Evolutionary conservation across 805 yeast species (phyloP), one percentile per base, ranked within the genome.

Genomic region (Zygotorulaspora florentina): DNA sequence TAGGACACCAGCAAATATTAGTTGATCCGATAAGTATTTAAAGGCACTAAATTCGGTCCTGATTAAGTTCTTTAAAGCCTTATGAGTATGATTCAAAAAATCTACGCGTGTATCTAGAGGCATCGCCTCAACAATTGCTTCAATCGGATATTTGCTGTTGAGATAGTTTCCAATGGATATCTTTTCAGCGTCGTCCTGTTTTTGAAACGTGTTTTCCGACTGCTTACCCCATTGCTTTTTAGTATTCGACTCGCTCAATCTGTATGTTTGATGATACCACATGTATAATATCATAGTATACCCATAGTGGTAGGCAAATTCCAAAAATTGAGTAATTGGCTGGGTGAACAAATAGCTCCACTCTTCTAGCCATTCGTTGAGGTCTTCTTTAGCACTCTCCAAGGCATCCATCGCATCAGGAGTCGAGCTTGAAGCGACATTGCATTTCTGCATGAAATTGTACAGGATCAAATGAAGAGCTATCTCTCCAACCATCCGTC

Each of bases 401-500:
- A 45, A 37, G 5, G 37, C 35, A 34, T 69, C 66, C 18, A 75
- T 77, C 2, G 65, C 18, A 47, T 57, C 47, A 69, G 71, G 43
- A 65, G 62, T 40, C 46, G 54, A 27, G 40, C 46, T 34, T 8
- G 30, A 17, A 3, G 38, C 29, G n/a, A 38, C 15, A 29, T 39
- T 48, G 18, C 55, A 51, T 20, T 49, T 60, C 46, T 81, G 83
- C 16, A 81, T 66, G 59, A 71, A 83, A 46, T 76, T 76, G 64
- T 83, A 83, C 0, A 55, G 40, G 17, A 52, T 49, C 13, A 77
- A 61, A 43, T 82, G 78, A 9, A 84, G 70, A 15, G 81, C 76
- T 41, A 84, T 79, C 62, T 86, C 95, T 34, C 88, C 82, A 7
- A 85, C 82, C 79, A 86, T 83, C 47, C 93, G 66, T n/a, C 86